phyloP scores from a whole-genome alignment of 352 stramenopile species.

The Pythium rishiriense region DNA sequence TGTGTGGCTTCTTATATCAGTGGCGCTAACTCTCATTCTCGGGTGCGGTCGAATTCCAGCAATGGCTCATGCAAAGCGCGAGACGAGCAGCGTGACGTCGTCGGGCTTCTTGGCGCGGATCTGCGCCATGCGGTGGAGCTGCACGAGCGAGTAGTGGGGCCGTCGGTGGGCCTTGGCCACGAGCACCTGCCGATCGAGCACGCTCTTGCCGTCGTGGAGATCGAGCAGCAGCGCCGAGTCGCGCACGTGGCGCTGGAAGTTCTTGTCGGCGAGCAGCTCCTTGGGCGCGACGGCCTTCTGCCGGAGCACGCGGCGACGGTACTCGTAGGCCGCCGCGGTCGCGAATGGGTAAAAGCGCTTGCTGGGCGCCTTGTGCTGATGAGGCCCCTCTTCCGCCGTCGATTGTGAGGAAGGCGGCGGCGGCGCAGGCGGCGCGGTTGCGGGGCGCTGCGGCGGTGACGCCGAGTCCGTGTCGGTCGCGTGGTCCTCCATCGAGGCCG shows the following conservation, averaged over 20 bases:
- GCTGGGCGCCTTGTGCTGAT: constrained; percentile 12
- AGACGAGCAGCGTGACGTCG: constrained; percentile 76
- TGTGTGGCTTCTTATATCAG: constrained; percentile 2
- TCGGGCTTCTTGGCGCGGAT: constrained; percentile 78
- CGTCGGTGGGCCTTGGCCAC: constrained; percentile 51
- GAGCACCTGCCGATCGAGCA: constrained; percentile 55
- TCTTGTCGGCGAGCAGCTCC: constrained; percentile 32
- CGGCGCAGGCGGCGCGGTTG: neutral
- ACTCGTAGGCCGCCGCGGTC: constrained; percentile 62
- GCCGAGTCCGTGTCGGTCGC: neutral
- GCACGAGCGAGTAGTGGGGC: constrained; percentile 68
- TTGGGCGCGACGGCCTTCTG: constrained; percentile 20
- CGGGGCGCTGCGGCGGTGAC: constrained; percentile 1
- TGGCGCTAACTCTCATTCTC: neutral
- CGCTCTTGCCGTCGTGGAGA: constrained; percentile 51
- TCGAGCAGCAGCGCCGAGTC: constrained; percentile 51
- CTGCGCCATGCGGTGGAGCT: constrained; percentile 74
- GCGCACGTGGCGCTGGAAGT: constrained; percentile 46
- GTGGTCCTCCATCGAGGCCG: constrained; percentile 23
- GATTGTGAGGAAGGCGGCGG: neutral
- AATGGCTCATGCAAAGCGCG: constrained; percentile 36
- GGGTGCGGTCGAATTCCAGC: too few relatives aligned
- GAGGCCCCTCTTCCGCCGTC: neutral
- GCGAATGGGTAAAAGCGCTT: constrained; percentile 61
- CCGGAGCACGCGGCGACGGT: constrained; percentile 47